Percentiles rank a stretch among this genome's conserved stretches.
These are phyloP conservation scores for Vitis vinifera DNA, from an alignment of 164 flowering plant species.

Conservation along the genomic window ASM3070453v1 NC_081810.1:17908501-17909000, in stretches of 20 bases:
- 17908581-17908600: conserved; percentile 50
- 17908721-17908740: background rate
- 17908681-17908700: background rate
- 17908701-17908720: background rate
- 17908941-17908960: background rate
- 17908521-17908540: background rate
- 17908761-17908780: too few species aligned
- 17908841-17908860: too few species aligned
- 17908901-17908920: background rate
- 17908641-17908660: conserved; percentile 69
- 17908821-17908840: too few species aligned
- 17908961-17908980: background rate
- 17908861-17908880: too few species aligned
- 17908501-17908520: background rate
- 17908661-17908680: background rate
- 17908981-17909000: background rate
- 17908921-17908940: background rate
- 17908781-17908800: too few species aligned
- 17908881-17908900: too few species aligned
- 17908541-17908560: background rate
- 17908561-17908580: conserved; percentile 9
- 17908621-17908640: conserved; percentile 79
- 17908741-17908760: background rate
- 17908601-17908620: conserved; percentile 52
- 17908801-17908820: too few species aligned